Percentiles rank a stretch among this genome's conserved stretches.
phyloP scores from a whole-genome alignment of 2,329 filamentous ascomycete species.

The Trichophyton simii region DNA sequence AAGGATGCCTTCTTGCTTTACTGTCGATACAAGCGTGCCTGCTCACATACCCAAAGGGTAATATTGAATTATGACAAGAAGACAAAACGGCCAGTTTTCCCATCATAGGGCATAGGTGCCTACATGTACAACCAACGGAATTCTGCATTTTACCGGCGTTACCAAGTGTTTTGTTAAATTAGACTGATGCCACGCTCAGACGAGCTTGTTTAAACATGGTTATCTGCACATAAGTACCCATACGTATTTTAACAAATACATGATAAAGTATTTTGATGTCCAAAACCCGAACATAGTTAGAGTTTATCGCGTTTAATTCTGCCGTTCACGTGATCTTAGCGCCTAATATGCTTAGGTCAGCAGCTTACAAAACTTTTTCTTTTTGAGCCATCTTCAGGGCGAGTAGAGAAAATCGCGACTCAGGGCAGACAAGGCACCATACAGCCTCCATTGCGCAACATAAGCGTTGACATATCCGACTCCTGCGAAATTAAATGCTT shows the following conservation, averaged over 20 bases:
- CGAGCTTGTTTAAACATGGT: background rate
- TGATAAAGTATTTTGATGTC: no score
- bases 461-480: background rate
- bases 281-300: background rate
- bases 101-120: background rate
- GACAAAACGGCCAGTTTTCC: conserved; percentile 24
- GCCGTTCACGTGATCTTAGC: background rate
- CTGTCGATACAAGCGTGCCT: conserved; percentile 39
- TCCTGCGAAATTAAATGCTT: background rate
- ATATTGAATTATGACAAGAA: conserved; percentile 36
- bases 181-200: background rate
- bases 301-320: background rate
- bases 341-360: background rate
- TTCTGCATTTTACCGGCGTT: background rate
- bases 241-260: no score
- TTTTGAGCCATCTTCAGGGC: background rate
- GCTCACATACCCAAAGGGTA: conserved; percentile 35
- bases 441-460: background rate
- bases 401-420: background rate
- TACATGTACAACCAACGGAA: background rate
- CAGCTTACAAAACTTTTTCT: background rate
- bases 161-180: background rate
- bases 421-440: background rate
- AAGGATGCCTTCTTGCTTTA: conserved; percentile 56
- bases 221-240: no score